Evolutionary conservation across 768 basidiomycete genomes (phyloP).

Genomic region (Termitomyces sp.): DNA sequence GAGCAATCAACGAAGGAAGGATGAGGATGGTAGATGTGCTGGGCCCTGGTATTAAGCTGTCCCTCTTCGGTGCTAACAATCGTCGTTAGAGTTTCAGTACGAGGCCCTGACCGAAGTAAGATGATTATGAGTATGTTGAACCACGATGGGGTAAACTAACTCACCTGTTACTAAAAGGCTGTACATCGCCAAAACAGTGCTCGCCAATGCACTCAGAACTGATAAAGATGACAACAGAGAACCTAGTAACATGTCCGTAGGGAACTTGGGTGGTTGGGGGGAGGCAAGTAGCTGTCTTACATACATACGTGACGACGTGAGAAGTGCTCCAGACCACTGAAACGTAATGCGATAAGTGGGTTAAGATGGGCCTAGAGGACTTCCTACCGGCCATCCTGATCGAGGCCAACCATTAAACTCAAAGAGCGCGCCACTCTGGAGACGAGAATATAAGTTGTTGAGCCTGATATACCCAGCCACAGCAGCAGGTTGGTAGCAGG

Average conservation of each 20-base stretch:
- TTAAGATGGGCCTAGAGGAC: not conserved
- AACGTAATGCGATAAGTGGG: not conserved
- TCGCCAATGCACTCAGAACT: not conserved
- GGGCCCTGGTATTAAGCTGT: not conserved
- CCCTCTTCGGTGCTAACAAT: not conserved
- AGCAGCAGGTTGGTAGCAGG: too few relatives aligned
- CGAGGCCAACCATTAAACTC: not conserved
- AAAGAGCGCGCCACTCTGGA: not conserved
- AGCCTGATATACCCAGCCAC: not conserved
- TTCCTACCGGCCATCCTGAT: not conserved
- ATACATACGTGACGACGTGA: not conserved
- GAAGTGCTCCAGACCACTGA: not conserved
- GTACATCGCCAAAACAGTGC: not conserved
- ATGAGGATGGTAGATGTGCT: slow-evolving; percentile 16
- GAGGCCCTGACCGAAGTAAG: not conserved
- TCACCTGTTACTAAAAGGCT: not conserved
- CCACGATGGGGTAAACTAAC: not conserved
- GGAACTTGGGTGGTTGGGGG: not conserved
- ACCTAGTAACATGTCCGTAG: not conserved
- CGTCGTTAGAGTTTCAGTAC: not conserved
- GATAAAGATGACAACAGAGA: not conserved
- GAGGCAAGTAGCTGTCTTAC: not conserved
- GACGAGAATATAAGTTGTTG: not conserved
- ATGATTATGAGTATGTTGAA: not conserved
- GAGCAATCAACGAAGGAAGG: slow-evolving; percentile 30